Evolutionary conservation across 2,329 filamentous ascomycete species (phyloP), one percentile per base, ranked within the genome.

Genomic region (Thielaviopsis euricoi): DNA sequence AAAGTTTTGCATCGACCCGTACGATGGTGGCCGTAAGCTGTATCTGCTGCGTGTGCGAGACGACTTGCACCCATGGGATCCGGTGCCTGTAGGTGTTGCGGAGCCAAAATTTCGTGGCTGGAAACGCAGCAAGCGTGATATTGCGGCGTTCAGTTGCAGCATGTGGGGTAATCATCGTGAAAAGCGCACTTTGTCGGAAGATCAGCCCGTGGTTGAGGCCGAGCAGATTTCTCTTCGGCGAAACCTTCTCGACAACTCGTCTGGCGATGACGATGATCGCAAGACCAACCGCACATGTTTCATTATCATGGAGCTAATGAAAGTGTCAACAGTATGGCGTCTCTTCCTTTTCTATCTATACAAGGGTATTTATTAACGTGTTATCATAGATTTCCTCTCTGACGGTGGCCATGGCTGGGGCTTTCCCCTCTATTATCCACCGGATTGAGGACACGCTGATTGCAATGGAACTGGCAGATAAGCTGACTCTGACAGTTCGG

Each of bases 131-230:
- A 71, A 73, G 12, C 70, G 75, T 21, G 85, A 79, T 57, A 95
- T 97, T 62, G 78, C 91, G 62, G 84, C 90, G 63, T 97, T 93
- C 69, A 89, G 85, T 55, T 79, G 86, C 64, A 95, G 87, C 66
- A 73, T 90, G 19, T 91, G 80, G 70, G 74, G 76, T 5, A 85
- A 82, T 22, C 62, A 64, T 71, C 81, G 61, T 74, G 80, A 57
- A 62, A 70, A 19, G 73, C 71, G 43, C 67, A 66, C 65, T 0
- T 86, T 85, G 71, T 74, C 80, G 37, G 74, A 79, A 43, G 72
- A 85, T n/a, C 88, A 97, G 64, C 87, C 89, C 1, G 93, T 98
- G 0, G 71, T 95, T 5, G 77, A 85, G 64, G 89, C 85, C 0
- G 80, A 91, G 62, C 73, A 85, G 52, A 77, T 95, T 25, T 75